Evolutionary conservation across 2,329 filamentous ascomycete species (phyloP).

Genomic region (Geosmithia putterillii): DNA sequence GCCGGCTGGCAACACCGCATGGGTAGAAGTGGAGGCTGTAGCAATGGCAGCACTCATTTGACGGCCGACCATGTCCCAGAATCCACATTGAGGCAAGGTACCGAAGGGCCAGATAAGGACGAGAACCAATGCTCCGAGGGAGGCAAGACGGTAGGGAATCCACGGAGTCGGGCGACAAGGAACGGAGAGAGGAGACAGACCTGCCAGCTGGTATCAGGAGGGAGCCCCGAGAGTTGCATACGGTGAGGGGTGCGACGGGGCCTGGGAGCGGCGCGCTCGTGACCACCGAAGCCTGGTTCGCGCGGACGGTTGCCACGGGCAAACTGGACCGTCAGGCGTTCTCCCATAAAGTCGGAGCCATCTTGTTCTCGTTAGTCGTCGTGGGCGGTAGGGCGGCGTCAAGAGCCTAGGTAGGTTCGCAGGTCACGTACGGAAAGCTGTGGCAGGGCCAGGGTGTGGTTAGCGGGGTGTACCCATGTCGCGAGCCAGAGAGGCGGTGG

Average conservation of each 20-base stretch:
- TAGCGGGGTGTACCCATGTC: too few species aligned
- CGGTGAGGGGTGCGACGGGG: conserved; percentile 89
- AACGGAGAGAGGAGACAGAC: conserved; percentile 68
- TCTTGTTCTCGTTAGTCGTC: conserved; percentile 44
- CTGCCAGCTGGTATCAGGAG: conserved; percentile 99
- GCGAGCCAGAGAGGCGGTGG: conserved; percentile 15
- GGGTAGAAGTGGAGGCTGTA: too few species aligned
- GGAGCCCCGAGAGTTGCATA: conserved; percentile 96
- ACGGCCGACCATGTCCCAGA: neutral
- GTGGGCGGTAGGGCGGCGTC: conserved; percentile 1
- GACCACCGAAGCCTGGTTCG: conserved; percentile 27
- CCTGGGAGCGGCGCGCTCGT: conserved; percentile 52
- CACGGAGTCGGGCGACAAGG: conserved; percentile 33
- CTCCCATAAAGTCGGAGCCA: conserved; percentile 95
- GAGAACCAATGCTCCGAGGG: conserved; percentile 5
- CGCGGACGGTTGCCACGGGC: conserved; percentile 67
- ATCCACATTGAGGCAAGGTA: neutral
- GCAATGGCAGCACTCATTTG: too few species aligned
- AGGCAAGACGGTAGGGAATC: conserved; percentile 13
- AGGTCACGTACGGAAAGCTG: conserved; percentile 50
- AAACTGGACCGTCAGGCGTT: conserved; percentile 95
- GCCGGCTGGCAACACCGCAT: too few species aligned
- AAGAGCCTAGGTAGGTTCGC: neutral
- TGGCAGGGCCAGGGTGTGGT: conserved; percentile 2
- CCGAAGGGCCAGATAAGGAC: neutral